Conservation (phyloP, 768 basidiomycete species). For the Russula dissimulans region DNA sequence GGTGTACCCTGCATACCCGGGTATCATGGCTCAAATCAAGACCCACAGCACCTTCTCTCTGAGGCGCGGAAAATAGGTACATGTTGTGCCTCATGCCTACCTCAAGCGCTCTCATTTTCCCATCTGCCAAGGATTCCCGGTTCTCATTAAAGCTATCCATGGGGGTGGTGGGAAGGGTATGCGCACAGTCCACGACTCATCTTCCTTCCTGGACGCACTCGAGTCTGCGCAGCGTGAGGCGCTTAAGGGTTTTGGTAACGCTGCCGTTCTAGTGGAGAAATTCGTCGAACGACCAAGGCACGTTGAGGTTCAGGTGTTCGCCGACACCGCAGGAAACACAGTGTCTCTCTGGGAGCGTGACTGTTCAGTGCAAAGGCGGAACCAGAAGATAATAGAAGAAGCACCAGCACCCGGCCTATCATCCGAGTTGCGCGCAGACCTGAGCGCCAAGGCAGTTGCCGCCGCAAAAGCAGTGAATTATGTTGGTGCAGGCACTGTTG, state of each 20-base stretch:
- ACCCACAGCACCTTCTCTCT: slow-evolving; percentile 55
- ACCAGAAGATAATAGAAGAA: slow-evolving; percentile 96
- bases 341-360: slow-evolving; percentile 97
- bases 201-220: slow-evolving; percentile 70
- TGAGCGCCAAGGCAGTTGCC: slow-evolving; percentile 81
- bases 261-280: slow-evolving; percentile 80
- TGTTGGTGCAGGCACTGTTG: slow-evolving; percentile 88
- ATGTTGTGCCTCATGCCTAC: not conserved
- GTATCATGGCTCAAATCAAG: slow-evolving; percentile 82
- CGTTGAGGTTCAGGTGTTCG: slow-evolving; percentile 93
- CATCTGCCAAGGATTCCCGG: slow-evolving; percentile 58
- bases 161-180: slow-evolving; percentile 96
- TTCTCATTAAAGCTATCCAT: slow-evolving; percentile 93
- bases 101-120: not conserved
- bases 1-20: slow-evolving; percentile 92
- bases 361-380: slow-evolving; percentile 83
- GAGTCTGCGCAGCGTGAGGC: slow-evolving; percentile 87
- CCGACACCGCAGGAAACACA: slow-evolving; percentile 66
- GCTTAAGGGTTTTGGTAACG: slow-evolving; percentile 78
- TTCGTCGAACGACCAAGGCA: slow-evolving; percentile 83
- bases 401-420: slow-evolving; percentile 88
- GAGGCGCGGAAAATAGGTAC: slow-evolving; percentile 65
- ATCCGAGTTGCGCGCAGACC: slow-evolving; percentile 64
- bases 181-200: slow-evolving; percentile 63
- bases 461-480: slow-evolving; percentile 92